Conservation (phyloP, 2,329 filamentous ascomycete genomes). For the Penicillium sp. region DNA sequence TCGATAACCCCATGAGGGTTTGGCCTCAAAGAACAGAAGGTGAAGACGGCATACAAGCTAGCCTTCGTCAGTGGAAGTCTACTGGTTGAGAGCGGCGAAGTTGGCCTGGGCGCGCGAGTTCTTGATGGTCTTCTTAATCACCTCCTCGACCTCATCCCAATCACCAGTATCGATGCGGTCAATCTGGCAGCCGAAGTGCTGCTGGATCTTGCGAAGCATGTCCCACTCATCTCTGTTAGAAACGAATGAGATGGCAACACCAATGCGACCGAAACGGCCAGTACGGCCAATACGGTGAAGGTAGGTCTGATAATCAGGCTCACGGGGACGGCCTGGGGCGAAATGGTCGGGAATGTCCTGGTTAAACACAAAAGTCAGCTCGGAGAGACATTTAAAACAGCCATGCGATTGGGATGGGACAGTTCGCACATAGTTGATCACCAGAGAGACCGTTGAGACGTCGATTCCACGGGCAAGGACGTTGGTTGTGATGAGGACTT, state of each 20-base stretch:
- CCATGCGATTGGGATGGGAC: not conserved
- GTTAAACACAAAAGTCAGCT: constrained; percentile 11
- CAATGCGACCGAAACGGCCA: constrained; percentile 93
- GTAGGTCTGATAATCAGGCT: constrained; percentile 90
- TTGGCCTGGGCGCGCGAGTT: constrained; percentile 47
- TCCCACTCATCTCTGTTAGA: constrained; percentile 81
- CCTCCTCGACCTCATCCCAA: constrained; percentile 86
- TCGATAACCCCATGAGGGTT: not conserved
- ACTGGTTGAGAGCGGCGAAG: constrained; percentile 34
- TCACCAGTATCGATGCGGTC: constrained; percentile 81
- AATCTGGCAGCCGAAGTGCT: constrained; percentile 79
- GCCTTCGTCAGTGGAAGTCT: not conserved
- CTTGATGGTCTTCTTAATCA: constrained; percentile 81
- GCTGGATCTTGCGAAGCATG: constrained; percentile 77
- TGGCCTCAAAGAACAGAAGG: not conserved
- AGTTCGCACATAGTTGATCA: constrained; percentile 84
- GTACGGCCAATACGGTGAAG: constrained; percentile 97
- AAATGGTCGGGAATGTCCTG: constrained; percentile 71
- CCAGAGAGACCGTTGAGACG: constrained; percentile 89
- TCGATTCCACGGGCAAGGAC: constrained; percentile 96
- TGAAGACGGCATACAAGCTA: not conserved
- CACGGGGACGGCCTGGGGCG: constrained; percentile 62
- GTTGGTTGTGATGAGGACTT: constrained; percentile 97
- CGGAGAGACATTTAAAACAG: not conserved
- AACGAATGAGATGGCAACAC: constrained; percentile 94